phyloP scores from a whole-genome alignment of 148 eudicot species.

The Cornus controversa region DNA sequence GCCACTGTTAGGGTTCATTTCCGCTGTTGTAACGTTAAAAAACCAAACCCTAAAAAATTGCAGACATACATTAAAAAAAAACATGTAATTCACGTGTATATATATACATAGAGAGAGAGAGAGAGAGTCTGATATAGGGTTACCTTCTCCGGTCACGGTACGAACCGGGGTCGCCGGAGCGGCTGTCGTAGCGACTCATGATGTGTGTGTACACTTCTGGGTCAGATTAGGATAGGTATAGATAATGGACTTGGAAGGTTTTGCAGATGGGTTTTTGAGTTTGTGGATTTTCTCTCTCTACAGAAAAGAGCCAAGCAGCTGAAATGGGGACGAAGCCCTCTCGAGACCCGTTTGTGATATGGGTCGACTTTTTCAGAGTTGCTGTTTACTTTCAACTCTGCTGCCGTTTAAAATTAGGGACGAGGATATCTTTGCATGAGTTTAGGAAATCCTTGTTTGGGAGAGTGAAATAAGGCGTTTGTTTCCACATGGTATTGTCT shows the following conservation, averaged over 20 bases:
- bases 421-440: neutral
- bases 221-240: neutral
- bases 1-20: too few species aligned
- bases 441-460: too few species aligned
- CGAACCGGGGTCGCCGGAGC: constrained; percentile 78
- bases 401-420: too few species aligned
- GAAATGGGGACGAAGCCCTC: too few species aligned
- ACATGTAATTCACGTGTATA: too few species aligned
- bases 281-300: neutral
- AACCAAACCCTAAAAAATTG: too few species aligned
- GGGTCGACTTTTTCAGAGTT: too few species aligned
- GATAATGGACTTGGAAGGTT: neutral
- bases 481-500: too few species aligned
- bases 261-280: neutral
- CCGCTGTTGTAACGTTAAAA: too few species aligned
- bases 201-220: neutral
- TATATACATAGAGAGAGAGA: neutral
- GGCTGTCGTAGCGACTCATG: constrained; percentile 95
- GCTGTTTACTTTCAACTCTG: too few species aligned
- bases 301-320: neutral
- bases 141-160: constrained; percentile 97
- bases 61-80: too few species aligned
- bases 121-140: constrained; percentile 14
- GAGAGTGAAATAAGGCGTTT: too few species aligned
- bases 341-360: neutral